Percentiles rank a stretch among this genome's conserved stretches.
These are phyloP conservation scores for Waltiozyma sp. DNA, from an alignment of 1,139 yeast species.

Conservation along the genomic window DNA sequence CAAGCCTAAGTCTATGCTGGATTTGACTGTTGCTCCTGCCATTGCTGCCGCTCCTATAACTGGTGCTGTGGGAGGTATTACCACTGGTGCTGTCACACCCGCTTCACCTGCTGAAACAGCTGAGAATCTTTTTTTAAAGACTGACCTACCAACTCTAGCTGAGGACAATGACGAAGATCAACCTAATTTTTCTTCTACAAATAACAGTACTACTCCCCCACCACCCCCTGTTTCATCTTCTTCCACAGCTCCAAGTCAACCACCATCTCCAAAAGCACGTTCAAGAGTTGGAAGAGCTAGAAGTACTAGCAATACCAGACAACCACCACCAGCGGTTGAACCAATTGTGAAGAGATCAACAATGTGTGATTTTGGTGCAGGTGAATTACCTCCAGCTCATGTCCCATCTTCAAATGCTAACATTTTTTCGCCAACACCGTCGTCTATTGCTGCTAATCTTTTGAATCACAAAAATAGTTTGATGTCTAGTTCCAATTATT, in stretches of 20 bases:
- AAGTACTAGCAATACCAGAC: no score
- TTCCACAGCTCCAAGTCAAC: no score
- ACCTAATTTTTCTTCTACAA: background rate
- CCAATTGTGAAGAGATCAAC: background rate
- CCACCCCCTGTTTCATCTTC: background rate
- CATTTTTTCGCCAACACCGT: background rate
- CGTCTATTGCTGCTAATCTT: background rate
- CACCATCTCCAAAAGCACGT: no score
- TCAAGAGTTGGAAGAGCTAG: no score
- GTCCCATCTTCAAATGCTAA: no score
- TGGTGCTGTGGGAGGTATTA: no score
- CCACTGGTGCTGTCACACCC: background rate
- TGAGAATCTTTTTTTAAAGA: background rate
- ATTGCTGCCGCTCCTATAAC: no score
- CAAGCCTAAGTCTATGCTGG: slow-evolving; percentile 15
- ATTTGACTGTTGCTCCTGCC: slow-evolving; percentile 1
- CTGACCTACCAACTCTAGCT: background rate
- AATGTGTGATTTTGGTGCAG: background rate
- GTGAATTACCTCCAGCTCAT: background rate
- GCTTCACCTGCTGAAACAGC: background rate
- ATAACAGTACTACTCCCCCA: background rate
- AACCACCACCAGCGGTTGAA: background rate
- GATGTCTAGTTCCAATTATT: background rate
- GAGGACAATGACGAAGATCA: background rate
- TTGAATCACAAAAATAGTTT: no score